Evolutionary conservation across 768 basidiomycete genomes (phyloP).

Genomic region (Cyclocybe cylindracea): DNA sequence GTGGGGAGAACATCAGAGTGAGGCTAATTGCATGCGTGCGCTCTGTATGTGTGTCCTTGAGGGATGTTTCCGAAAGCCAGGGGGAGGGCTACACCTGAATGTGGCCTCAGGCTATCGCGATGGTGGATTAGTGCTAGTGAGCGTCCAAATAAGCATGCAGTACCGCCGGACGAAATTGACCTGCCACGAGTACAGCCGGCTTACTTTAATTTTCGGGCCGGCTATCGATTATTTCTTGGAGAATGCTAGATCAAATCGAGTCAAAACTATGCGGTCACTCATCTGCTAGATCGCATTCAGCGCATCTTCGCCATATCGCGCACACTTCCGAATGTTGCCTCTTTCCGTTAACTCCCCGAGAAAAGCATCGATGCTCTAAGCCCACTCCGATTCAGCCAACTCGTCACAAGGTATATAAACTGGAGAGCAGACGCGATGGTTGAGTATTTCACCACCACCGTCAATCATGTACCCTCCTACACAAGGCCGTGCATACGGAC

Average conservation of each 20-base stretch:
- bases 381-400: slow-evolving; percentile 16
- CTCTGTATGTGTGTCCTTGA: background rate
- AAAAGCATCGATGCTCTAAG: slow-evolving; percentile 24
- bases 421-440: background rate
- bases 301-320: slow-evolving; percentile 10
- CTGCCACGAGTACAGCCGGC: slow-evolving; percentile 15
- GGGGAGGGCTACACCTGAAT: background rate
- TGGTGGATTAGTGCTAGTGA: slow-evolving; percentile 1
- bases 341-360: slow-evolving; percentile 46
- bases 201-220: slow-evolving; percentile 20
- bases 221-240: slow-evolving; percentile 11
- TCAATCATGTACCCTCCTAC: slow-evolving; percentile 20
- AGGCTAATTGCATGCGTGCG: background rate
- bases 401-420: slow-evolving; percentile 24
- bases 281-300: background rate
- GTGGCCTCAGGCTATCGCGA: background rate
- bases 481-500: slow-evolving; percentile 16
- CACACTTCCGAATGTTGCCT: slow-evolving; percentile 19
- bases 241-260: slow-evolving; percentile 2
- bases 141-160: slow-evolving; percentile 24
- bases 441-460: slow-evolving; percentile 1
- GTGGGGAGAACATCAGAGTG: slow-evolving; percentile 4
- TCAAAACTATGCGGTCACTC: too few relatives aligned
- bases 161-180: slow-evolving; percentile 25
- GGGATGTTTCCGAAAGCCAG: background rate